Base-by-base conservation (phyloP, 2,329 filamentous ascomycete genomes). In the Cytospora piceicola region DNA sequence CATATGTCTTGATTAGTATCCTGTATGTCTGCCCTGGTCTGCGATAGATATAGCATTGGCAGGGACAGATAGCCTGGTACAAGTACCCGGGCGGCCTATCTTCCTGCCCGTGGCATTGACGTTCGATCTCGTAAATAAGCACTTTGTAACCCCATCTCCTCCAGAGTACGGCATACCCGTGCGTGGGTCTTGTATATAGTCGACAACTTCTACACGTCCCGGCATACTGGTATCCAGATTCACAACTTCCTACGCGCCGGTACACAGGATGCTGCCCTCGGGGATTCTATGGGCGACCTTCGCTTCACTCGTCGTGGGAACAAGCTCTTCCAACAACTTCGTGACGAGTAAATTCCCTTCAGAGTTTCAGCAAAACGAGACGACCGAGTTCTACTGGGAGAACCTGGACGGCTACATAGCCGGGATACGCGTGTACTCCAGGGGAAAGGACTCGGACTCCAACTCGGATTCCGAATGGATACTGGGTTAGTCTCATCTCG, bases 301-400 rank as follows among this genome's bases (percentile, higher is more conserved):
- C n/a, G 52, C 52, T 52, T 56, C 53, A 12, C 29, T 11, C 42
- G 4, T 62, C 52, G 36, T 56, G 11, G 29, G 36, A 9, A 51
- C n/a, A 54, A 62, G 36, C 29, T 62, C 52, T 51, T 39, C 52
- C 60, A 62, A 62, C 17, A 52, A 62, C 29, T 62, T 62, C 36
- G 52, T 62, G 36, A 61, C 22, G 22, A 27, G 6, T 14, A 27
- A 30, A 4, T 51, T 62, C 15, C 60, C 60, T 4, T 15, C 27
- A 14, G 15, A 62, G 42, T 62, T 62, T n/a, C 52, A 49, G 27
- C 36, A 30, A 14, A 24, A 32, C 39, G n/a, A 5, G 60, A 46
- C 7, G 29, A 49, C 22, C 7, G 46, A 29, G 53, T 27, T 56
- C 30, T 62, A 62, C 60, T 62, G 60, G 60, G 51, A 22, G 14